These are phyloP conservation scores for Septoria petroselini DNA, from an alignment of 2,329 filamentous ascomycete species.

Conservation along the genomic window DNA sequence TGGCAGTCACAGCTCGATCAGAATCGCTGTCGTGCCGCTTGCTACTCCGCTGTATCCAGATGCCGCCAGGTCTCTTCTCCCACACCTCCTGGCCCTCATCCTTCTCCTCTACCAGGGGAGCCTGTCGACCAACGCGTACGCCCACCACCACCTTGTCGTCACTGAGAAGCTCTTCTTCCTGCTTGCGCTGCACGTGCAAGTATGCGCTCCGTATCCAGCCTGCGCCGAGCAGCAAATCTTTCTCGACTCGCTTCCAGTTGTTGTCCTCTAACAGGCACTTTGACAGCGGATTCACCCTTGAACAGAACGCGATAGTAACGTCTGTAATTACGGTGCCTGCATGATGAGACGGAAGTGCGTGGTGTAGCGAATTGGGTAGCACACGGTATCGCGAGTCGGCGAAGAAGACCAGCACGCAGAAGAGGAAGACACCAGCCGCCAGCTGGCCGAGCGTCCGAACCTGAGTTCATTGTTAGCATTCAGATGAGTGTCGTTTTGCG, in stretches of 20 bases:
- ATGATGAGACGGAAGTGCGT: conserved; percentile 80
- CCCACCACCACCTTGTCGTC: conserved; percentile 79
- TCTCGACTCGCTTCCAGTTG: conserved; percentile 80
- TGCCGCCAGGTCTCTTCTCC: conserved; percentile 71
- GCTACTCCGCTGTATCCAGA: conserved; percentile 77
- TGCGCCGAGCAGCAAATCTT: conserved; percentile 77
- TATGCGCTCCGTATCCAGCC: conserved; percentile 75
- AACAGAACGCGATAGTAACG: conserved; percentile 73
- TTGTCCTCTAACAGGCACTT: conserved; percentile 61
- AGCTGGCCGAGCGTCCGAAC: conserved; percentile 77
- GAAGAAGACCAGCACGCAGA: conserved; percentile 69
- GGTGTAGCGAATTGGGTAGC: conserved; percentile 79
- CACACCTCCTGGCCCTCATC: conserved; percentile 62
- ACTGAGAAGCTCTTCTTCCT: conserved; percentile 73
- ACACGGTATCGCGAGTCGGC: conserved; percentile 87
- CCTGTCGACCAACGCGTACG: conserved; percentile 67
- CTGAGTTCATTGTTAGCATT: conserved; percentile 15
- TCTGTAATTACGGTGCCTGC: conserved; percentile 83
- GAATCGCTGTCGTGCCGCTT: conserved; percentile 73
- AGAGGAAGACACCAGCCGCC: conserved; percentile 59
- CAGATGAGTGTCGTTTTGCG: not conserved
- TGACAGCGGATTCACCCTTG: conserved; percentile 59
- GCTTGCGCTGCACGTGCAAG: conserved; percentile 76
- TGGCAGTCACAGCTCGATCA: conserved; percentile 68
- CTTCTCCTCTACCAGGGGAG: conserved; percentile 60